These are phyloP conservation scores for Chytridium lagenaria DNA, from an alignment of 371 early-diverging fungal genomes.

Conservation along the genomic window DNA sequence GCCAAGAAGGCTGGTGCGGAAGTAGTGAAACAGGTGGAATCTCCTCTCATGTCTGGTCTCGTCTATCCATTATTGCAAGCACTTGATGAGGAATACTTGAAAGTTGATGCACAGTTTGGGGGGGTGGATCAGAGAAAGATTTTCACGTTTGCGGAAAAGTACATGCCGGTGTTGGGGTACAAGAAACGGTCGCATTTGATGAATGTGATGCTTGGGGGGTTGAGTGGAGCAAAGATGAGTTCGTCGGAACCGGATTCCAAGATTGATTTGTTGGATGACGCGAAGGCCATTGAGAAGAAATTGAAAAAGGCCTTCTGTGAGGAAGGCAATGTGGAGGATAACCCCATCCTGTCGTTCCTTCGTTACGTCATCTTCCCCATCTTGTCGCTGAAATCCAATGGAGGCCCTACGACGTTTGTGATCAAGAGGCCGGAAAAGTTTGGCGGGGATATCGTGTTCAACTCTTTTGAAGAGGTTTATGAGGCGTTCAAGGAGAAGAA, in stretches of 20 bases:
- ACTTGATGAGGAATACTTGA: constrained; percentile 98
- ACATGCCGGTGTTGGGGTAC: constrained; percentile 96
- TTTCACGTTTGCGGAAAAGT: constrained; percentile 97
- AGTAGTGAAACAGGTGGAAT: constrained; percentile 99
- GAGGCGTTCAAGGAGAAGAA: constrained; percentile 85
- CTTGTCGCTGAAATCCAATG: constrained; percentile 54
- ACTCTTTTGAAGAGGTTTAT: constrained; percentile 77
- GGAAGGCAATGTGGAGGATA: constrained; percentile 94
- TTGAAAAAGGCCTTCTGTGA: constrained; percentile 98
- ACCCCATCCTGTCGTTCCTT: constrained; percentile 92
- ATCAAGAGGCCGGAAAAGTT: constrained; percentile 85
- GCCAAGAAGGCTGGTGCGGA: constrained; percentile 99
- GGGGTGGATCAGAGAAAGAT: constrained; percentile 99
- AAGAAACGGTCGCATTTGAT: constrained; percentile 98
- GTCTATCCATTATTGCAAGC: constrained; percentile 99
- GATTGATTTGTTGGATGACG: constrained; percentile 95
- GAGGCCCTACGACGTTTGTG: constrained; percentile 66
- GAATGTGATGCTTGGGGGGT: constrained; percentile 99
- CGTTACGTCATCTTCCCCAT: constrained; percentile 91
- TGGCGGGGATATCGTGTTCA: constrained; percentile 84
- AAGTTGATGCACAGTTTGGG: constrained; percentile 99
- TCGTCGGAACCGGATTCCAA: constrained; percentile 98
- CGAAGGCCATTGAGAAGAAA: constrained; percentile 89
- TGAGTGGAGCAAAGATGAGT: constrained; percentile 97
- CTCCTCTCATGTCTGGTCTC: constrained; percentile 90